phyloP scores from a whole-genome alignment of 371 early-diverging fungal genomes.

The Lichtheimia ramosa region DNA sequence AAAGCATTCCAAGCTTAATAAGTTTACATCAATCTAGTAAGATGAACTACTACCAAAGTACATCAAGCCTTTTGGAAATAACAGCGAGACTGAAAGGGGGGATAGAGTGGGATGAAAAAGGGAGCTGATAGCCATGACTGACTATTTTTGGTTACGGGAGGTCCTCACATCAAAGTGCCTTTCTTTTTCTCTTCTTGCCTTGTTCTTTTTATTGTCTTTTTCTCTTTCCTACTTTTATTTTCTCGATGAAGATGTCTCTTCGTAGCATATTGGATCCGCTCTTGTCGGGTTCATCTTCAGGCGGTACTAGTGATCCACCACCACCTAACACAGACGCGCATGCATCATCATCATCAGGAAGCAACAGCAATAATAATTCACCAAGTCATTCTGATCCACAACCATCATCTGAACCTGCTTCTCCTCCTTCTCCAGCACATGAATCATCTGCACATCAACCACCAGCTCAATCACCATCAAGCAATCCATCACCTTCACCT shows the following conservation, averaged over 20 bases:
- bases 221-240: not conserved
- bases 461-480: not conserved
- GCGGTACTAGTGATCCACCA: no score
- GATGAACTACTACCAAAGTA: no score
- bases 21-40: no score
- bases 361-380: no score
- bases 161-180: not conserved
- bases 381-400: not conserved
- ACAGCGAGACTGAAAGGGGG: no score
- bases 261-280: not conserved
- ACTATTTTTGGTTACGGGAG: not conserved
- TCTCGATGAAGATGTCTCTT: slow-evolving; percentile 4
- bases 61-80: no score
- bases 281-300: not conserved
- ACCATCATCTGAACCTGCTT: not conserved
- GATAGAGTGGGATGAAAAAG: not conserved
- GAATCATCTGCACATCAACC: not conserved
- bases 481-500: not conserved
- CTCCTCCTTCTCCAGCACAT: not conserved
- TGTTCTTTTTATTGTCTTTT: not conserved
- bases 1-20: no score
- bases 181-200: not conserved
- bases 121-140: not conserved
- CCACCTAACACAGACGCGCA: no score
- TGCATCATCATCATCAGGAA: no score